Percentiles rank a stretch among this genome's conserved stretches.
Evolutionary conservation across 1,284 basidiomycete species (phyloP).

Genomic region (Leccinum subatratum): DNA sequence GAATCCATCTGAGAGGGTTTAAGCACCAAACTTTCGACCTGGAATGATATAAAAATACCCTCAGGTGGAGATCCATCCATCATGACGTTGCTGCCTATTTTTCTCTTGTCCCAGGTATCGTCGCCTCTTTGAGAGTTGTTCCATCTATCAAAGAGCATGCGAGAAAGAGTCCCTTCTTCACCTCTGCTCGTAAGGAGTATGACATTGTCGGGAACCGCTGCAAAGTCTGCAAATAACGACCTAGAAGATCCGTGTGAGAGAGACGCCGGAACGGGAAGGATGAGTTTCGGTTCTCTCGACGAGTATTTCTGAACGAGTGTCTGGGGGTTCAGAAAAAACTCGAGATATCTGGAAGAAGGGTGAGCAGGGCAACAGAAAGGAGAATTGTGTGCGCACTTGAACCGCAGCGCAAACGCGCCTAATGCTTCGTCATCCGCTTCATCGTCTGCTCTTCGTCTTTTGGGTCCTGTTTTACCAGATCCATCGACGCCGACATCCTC

Average conservation of each 20-base stretch:
- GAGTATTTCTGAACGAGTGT: constrained; percentile 80
- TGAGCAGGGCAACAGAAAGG: constrained; percentile 4
- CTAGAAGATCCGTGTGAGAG: constrained; percentile 92
- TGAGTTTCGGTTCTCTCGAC: constrained; percentile 83
- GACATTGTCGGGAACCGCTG: constrained; percentile 75
- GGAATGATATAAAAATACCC: constrained; percentile 41
- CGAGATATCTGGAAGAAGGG: constrained; percentile 62
- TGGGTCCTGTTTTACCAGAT: constrained; percentile 46
- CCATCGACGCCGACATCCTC: constrained; percentile 80
- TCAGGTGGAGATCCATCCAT: constrained; percentile 69
- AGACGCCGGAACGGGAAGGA: constrained; percentile 88
- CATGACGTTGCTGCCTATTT: constrained; percentile 79
- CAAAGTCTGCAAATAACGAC: constrained; percentile 80
- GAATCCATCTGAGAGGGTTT: constrained; percentile 62
- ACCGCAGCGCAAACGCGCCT: constrained; percentile 71
- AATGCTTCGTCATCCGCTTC: constrained; percentile 71
- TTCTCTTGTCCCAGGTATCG: constrained; percentile 82
- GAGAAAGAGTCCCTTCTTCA: constrained; percentile 76
- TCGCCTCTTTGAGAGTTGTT: constrained; percentile 71
- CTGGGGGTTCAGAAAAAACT: constrained; percentile 82
- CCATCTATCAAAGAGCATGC: constrained; percentile 83
- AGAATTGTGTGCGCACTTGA: constrained; percentile 45
- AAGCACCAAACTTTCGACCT: constrained; percentile 9
- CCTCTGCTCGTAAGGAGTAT: constrained; percentile 76
- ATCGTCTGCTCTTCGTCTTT: constrained; percentile 60